Percentiles rank a stretch among this genome's conserved stretches.
These are phyloP conservation scores for Panaeolus cyanescens DNA, from an alignment of 768 basidiomycete species.

Conservation along the genomic window DNA sequence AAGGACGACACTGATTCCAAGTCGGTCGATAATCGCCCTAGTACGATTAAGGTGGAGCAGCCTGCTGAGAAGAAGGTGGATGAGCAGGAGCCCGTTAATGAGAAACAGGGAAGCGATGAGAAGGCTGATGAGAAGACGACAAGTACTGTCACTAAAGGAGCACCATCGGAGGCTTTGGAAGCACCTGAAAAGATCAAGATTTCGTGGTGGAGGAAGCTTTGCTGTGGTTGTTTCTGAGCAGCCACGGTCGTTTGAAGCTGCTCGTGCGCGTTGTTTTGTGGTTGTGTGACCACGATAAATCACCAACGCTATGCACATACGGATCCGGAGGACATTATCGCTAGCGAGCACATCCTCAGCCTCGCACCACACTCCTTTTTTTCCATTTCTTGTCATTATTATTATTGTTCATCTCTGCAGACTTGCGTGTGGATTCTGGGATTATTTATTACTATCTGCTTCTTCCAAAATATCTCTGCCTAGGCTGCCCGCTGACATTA, in stretches of 20 bases:
- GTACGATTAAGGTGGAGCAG: background rate
- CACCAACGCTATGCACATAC: too few species aligned
- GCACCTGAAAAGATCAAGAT: background rate
- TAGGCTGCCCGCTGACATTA: background rate
- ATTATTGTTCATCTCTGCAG: background rate
- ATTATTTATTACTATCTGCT: constrained; percentile 3
- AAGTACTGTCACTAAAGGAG: background rate
- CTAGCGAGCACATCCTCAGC: too few species aligned
- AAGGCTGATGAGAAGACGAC: background rate
- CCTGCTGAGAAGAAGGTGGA: background rate
- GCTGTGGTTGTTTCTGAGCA: background rate
- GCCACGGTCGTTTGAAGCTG: background rate
- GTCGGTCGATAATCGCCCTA: background rate
- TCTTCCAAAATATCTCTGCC: background rate
- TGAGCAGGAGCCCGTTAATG: background rate
- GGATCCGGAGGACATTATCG: too few species aligned
- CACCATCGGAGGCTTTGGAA: background rate
- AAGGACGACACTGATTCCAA: background rate
- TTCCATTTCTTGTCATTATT: background rate
- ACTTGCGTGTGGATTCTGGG: background rate
- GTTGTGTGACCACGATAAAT: too few species aligned
- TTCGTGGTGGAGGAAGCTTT: background rate
- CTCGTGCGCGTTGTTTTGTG: too few species aligned
- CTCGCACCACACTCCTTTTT: background rate
- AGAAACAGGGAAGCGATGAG: background rate